phyloP scores from a whole-genome alignment of 192 early-diverging fungal species.

The Coemansia sp. region DNA sequence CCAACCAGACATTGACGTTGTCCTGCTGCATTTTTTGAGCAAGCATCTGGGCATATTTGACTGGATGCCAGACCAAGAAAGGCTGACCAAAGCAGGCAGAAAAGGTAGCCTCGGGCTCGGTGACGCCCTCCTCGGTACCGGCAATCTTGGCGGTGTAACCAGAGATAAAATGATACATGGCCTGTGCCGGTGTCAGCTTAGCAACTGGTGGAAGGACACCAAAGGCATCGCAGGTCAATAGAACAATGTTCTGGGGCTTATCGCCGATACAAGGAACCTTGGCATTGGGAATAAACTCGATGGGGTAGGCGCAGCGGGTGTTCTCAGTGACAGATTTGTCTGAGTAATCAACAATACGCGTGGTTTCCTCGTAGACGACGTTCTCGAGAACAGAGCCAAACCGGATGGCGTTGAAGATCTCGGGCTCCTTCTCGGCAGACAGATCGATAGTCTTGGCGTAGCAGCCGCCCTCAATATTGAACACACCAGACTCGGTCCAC shows the following conservation, averaged over 20 bases:
- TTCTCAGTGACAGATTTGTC: slow-evolving; percentile 84
- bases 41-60: slow-evolving; percentile 91
- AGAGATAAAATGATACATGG: slow-evolving; percentile 94
- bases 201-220: slow-evolving; percentile 89
- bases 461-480: slow-evolving; percentile 99
- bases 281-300: slow-evolving; percentile 89
- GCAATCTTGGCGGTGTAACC: slow-evolving; percentile 96
- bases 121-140: slow-evolving; percentile 89
- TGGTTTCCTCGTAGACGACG: slow-evolving; percentile 77
- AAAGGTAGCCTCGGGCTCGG: slow-evolving; percentile 86
- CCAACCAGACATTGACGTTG: slow-evolving; percentile 85
- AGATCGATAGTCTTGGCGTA: slow-evolving; percentile 98
- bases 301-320: slow-evolving; percentile 92
- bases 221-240: slow-evolving; percentile 93
- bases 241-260: slow-evolving; percentile 91
- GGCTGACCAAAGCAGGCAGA: slow-evolving; percentile 88
- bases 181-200: slow-evolving; percentile 78
- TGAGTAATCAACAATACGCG: slow-evolving; percentile 77
- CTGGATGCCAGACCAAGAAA: slow-evolving; percentile 93
- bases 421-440: slow-evolving; percentile 95
- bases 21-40: slow-evolving; percentile 92
- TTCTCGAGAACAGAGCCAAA: slow-evolving; percentile 95
- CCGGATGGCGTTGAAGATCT: slow-evolving; percentile 95
- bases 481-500: slow-evolving; percentile 95
- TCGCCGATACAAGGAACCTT: slow-evolving; percentile 85